Conservation (phyloP, 345 rosid genomes). For the Eucalyptus guilfoylei region DNA sequence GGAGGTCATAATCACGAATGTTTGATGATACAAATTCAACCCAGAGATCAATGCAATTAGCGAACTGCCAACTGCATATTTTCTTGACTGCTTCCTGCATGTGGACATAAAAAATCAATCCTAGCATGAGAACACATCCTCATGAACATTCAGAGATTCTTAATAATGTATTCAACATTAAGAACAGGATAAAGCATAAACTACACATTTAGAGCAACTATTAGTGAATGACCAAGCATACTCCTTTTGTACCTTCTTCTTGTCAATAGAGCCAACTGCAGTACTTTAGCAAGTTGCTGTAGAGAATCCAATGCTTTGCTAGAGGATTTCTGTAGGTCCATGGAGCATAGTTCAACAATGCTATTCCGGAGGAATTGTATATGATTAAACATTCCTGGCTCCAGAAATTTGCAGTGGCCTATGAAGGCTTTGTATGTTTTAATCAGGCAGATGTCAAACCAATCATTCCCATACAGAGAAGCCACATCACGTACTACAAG, state of each 20-base stretch:
- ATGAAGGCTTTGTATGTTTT: slow-evolving; percentile 59
- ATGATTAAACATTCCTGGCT: slow-evolving; percentile 28
- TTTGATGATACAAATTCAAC: slow-evolving; percentile 52
- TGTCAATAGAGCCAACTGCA: slow-evolving; percentile 57
- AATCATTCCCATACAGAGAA: slow-evolving; percentile 40
- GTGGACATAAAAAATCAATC: background rate
- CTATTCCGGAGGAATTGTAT: slow-evolving; percentile 46
- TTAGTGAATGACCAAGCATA: background rate
- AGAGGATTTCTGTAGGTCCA: slow-evolving; percentile 66
- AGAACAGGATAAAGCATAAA: background rate
- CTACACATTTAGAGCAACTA: background rate
- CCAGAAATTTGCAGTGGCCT: slow-evolving; percentile 47
- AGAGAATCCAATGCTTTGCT: slow-evolving; percentile 47
- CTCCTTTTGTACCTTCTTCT: slow-evolving; percentile 47
- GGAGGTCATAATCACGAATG: slow-evolving; percentile 47
- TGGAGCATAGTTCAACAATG: slow-evolving; percentile 65
- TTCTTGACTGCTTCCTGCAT: slow-evolving; percentile 73
- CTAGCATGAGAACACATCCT: background rate
- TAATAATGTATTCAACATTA: background rate
- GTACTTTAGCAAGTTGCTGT: slow-evolving; percentile 58
- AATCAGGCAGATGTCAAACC: slow-evolving; percentile 48
- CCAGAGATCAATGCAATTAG: slow-evolving; percentile 84
- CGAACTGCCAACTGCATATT: slow-evolving; percentile 74
- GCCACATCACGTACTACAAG: slow-evolving; percentile 49
- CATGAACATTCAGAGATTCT: background rate